Evolutionary conservation across 768 basidiomycete genomes (phyloP).

Genomic region (Lepiota brunneoincarnata): DNA sequence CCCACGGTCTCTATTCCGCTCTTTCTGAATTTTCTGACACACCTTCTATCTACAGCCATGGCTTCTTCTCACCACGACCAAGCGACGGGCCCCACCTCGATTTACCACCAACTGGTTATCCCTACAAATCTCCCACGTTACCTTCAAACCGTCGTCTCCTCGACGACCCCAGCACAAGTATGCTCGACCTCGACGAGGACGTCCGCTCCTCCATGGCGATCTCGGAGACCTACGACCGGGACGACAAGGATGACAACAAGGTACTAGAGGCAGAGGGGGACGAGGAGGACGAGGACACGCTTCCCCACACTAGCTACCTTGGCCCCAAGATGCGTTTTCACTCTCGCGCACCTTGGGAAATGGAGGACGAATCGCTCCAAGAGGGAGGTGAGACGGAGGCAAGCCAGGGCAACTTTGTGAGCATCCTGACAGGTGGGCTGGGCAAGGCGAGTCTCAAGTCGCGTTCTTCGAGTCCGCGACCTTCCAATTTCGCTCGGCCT

Average conservation of each 20-base stretch:
- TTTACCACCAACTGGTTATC: constrained; percentile 26
- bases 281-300: constrained; percentile 41
- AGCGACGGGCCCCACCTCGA: constrained; percentile 26
- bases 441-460: constrained; percentile 42
- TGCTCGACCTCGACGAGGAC: constrained; percentile 59
- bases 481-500: constrained; percentile 44
- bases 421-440: constrained; percentile 18
- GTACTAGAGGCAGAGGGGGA: constrained; percentile 30
- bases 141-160: constrained; percentile 34
- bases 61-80: constrained; percentile 54
- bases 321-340: constrained; percentile 86
- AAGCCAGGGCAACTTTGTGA: constrained; percentile 25
- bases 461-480: constrained; percentile 41
- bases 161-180: constrained; percentile 47
- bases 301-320: constrained; percentile 62
- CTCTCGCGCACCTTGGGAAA: constrained; percentile 81
- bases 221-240: constrained; percentile 23
- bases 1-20: constrained; percentile 49
- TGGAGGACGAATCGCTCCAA: constrained; percentile 44
- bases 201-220: constrained; percentile 31
- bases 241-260: constrained; percentile 23
- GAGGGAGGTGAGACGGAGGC: constrained; percentile 49
- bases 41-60: constrained; percentile 65
- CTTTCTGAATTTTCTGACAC: constrained; percentile 61
- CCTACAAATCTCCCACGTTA: constrained; percentile 19